A percentile compares a stretch with the other conserved stretches of the same genome.
These are phyloP conservation scores for Saccharomyces eubayanus DNA, from an alignment of 805 yeast genomes.

Conservation along the genomic window DNA sequence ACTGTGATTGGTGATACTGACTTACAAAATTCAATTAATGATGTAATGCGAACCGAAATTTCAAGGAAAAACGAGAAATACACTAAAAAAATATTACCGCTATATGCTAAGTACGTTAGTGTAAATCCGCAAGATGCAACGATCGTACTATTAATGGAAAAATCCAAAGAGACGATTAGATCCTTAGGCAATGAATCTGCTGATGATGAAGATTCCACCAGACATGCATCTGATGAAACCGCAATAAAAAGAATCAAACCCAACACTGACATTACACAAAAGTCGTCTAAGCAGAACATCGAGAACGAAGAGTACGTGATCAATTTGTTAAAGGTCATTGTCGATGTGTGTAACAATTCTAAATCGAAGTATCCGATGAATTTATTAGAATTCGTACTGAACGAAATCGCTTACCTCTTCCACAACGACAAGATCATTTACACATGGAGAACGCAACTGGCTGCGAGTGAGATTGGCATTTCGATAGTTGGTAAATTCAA, in stretches of 20 bases:
- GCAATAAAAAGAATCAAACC: conserved; percentile 18
- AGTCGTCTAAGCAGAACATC: conserved; percentile 37
- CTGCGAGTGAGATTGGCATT: conserved; percentile 36
- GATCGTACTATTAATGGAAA: conserved; percentile 16
- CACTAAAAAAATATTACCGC: conserved; percentile 45
- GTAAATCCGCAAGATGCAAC: conserved; percentile 25
- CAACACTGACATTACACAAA: conserved; percentile 28
- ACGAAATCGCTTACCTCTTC: conserved; percentile 24
- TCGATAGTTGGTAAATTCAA: conserved; percentile 12
- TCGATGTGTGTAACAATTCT: conserved; percentile 28
- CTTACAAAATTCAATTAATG: conserved; percentile 34
- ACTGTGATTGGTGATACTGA: conserved; percentile 28
- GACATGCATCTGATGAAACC: not conserved
- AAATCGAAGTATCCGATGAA: conserved; percentile 8
- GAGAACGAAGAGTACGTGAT: conserved; percentile 43
- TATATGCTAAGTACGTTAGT: conserved; percentile 44
- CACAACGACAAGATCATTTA: conserved; percentile 23
- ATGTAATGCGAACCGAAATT: conserved; percentile 49
- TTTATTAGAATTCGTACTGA: conserved; percentile 27
- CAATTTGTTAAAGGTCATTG: conserved; percentile 31
- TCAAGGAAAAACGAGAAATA: conserved; percentile 59
- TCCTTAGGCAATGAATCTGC: conserved; percentile 12
- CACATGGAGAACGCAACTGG: conserved; percentile 57
- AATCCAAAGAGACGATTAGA: conserved; percentile 24
- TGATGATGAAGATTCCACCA: conserved; percentile 10